A percentile compares a stretch with the other conserved stretches of the same genome.
phyloP scores from a whole-genome alignment of 2,329 filamentous ascomycete species.

The Cladophialophora bantiana region DNA sequence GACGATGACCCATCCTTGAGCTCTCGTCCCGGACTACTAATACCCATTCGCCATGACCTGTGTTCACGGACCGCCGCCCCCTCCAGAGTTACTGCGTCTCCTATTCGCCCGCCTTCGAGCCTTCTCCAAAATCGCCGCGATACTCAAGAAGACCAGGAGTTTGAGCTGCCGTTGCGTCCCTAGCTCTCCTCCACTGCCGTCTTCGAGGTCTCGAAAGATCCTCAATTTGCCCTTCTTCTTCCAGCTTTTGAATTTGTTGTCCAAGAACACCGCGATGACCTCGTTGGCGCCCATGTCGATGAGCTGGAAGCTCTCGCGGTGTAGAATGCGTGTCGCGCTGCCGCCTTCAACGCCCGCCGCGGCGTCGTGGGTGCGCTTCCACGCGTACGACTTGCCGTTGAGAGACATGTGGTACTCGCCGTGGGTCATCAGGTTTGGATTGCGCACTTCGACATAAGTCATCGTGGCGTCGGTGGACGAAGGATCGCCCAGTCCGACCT shows the following conservation, averaged over 20 bases:
- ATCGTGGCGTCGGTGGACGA: neutral
- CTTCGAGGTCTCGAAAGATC: slow-evolving; percentile 3
- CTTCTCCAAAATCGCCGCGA: slow-evolving; percentile 22
- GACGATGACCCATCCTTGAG: too few species aligned
- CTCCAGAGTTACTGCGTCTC: slow-evolving; percentile 1
- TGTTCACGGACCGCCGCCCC: neutral
- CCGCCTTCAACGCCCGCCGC: slow-evolving; percentile 15
- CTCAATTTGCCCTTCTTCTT: slow-evolving; percentile 45
- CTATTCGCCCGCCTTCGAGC: slow-evolving; percentile 14
- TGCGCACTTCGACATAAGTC: slow-evolving; percentile 16
- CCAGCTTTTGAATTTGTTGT: slow-evolving; percentile 41
- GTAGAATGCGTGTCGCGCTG: neutral
- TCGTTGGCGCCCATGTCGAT: slow-evolving; percentile 43
- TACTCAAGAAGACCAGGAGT: slow-evolving; percentile 19
- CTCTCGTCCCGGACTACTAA: too few species aligned
- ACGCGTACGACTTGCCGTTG: slow-evolving; percentile 10
- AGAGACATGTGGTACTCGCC: slow-evolving; percentile 20
- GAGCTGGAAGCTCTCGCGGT: slow-evolving; percentile 45
- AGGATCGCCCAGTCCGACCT: slow-evolving; percentile 14
- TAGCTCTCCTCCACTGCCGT: neutral
- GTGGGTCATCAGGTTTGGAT: slow-evolving; percentile 14
- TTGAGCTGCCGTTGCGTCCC: slow-evolving; percentile 9
- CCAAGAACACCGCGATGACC: slow-evolving; percentile 45
- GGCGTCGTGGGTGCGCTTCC: slow-evolving; percentile 19
- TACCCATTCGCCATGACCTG: too few species aligned